phyloP scores from a whole-genome alignment of 1,284 basidiomycete genomes.

The Marasmius oreades region DNA sequence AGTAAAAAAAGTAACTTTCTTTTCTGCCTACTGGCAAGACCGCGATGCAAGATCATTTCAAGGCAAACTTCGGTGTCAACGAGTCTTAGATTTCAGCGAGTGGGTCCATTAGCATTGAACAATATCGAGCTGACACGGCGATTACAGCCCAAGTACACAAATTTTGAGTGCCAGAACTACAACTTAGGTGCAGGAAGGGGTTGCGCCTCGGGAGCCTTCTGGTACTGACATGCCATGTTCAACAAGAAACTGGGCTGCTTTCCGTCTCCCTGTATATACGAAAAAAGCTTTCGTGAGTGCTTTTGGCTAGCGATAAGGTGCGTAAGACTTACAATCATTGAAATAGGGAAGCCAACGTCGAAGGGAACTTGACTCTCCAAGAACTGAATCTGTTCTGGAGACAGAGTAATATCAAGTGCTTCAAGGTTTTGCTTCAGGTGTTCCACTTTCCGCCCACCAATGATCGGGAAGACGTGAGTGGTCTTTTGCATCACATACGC shows the following conservation, averaged over 20 bases:
- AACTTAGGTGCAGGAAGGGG: neutral
- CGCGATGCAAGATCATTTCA: no score
- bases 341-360: slow-evolving; percentile 33
- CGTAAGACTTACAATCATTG: slow-evolving; percentile 5
- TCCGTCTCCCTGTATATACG: slow-evolving; percentile 12
- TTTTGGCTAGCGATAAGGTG: neutral
- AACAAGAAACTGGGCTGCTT: neutral
- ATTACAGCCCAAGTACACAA: no score
- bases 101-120: no score
- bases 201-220: slow-evolving; percentile 2
- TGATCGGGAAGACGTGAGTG: slow-evolving; percentile 39
- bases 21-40: no score
- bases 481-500: slow-evolving; percentile 39
- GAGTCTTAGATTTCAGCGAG: no score
- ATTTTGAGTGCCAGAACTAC: no score
- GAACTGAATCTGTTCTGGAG: slow-evolving; percentile 33
- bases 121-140: no score
- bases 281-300: neutral
- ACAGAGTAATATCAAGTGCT: slow-evolving; percentile 34
- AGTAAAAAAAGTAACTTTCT: no score
- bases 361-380: slow-evolving; percentile 33
- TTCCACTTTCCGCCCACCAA: slow-evolving; percentile 41
- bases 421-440: slow-evolving; percentile 39
- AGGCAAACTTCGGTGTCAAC: no score
- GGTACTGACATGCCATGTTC: neutral